Evolutionary conservation across 78 protist species (phyloP).

Genomic region (Ministeria vibrans): DNA sequence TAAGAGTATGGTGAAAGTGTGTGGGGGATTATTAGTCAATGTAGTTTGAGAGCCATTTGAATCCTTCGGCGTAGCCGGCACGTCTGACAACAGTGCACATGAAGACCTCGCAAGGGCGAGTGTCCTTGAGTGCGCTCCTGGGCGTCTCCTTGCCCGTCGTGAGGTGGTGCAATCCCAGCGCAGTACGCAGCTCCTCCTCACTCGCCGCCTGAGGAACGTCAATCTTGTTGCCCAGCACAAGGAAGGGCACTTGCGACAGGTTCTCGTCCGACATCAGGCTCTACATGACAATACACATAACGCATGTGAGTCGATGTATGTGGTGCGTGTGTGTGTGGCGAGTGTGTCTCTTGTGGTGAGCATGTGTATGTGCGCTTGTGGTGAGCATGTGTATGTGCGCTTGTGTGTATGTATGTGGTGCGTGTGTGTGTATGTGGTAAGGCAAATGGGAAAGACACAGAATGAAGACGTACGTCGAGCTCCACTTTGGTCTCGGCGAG

Average conservation of each 20-base stretch:
- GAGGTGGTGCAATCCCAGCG: conserved; percentile 65
- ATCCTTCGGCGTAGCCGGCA: conserved; percentile 92
- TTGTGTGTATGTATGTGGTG: no score
- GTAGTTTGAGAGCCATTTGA: conserved; percentile 13
- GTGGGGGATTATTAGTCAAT: no score
- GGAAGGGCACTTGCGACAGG: conserved; percentile 87
- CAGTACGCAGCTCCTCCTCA: conserved; percentile 79
- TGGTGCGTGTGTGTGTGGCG: not conserved
- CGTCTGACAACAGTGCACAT: conserved; percentile 90
- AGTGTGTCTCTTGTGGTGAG: not conserved
- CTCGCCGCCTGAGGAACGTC: conserved; percentile 81
- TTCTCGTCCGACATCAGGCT: conserved; percentile 62
- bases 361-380: not conserved
- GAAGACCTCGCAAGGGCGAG: conserved; percentile 95
- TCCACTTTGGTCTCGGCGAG: conserved; percentile 86
- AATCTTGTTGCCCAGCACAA: conserved; percentile 98
- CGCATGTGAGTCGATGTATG: not conserved
- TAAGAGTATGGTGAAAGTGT: no score
- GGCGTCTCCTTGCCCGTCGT: conserved; percentile 83
- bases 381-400: not conserved
- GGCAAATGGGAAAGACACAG: not conserved
- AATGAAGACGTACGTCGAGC: conserved; percentile 55
- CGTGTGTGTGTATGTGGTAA: not conserved
- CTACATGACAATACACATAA: no score
- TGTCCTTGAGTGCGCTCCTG: conserved; percentile 35